A percentile compares a stretch with the other conserved stretches of the same genome.
These are phyloP conservation scores for Geoglossum cookeanum DNA, from an alignment of 2,329 filamentous ascomycete species.

Conservation along the genomic window DNA sequence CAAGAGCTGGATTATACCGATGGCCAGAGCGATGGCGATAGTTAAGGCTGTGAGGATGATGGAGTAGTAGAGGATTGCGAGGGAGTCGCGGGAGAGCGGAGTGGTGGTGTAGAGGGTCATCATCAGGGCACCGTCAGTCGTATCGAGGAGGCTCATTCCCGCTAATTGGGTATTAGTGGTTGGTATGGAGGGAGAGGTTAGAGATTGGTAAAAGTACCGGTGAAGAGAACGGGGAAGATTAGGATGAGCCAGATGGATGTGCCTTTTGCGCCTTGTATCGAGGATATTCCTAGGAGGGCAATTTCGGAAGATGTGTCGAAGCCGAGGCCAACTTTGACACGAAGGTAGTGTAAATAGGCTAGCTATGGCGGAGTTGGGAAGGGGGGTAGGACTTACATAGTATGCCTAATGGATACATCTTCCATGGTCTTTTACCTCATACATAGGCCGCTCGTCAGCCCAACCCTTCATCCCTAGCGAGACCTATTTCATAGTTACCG, in stretches of 20 bases:
- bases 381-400: constrained; percentile 30
- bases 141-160: constrained; percentile 91
- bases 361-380: neutral
- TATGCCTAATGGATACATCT: constrained; percentile 84
- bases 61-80: constrained; percentile 91
- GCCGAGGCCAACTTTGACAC: constrained; percentile 45
- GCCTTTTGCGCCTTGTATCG: constrained; percentile 66
- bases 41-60: constrained; percentile 72
- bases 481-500: constrained; percentile 15
- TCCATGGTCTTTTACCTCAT: constrained; percentile 74
- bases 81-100: constrained; percentile 54
- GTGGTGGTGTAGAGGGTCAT: constrained; percentile 78
- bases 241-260: constrained; percentile 89
- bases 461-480: neutral
- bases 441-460: too few relatives aligned
- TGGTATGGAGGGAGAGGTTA: constrained; percentile 14
- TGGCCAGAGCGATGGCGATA: constrained; percentile 64
- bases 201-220: constrained; percentile 17
- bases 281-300: constrained; percentile 75
- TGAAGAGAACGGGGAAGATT: constrained; percentile 80
- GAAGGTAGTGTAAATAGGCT: neutral
- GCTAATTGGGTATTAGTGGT: constrained; percentile 22
- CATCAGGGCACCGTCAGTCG: constrained; percentile 84
- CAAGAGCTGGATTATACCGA: constrained; percentile 69
- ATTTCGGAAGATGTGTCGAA: constrained; percentile 95